Base-by-base conservation (phyloP, 2,329 filamentous ascomycete genomes). In the Bipolaris cookei region DNA sequence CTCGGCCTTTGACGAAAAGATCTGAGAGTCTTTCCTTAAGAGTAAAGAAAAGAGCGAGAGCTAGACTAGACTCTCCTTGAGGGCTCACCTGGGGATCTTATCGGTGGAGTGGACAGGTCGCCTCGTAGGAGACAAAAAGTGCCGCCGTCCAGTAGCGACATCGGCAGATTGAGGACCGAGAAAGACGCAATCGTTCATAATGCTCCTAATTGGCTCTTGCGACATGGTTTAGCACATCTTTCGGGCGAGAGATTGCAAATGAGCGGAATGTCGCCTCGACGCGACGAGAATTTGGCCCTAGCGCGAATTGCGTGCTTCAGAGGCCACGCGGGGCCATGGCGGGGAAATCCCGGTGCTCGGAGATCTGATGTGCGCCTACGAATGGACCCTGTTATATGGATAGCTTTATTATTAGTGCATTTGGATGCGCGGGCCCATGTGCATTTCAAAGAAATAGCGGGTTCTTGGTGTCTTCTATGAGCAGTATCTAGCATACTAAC, bases 131-230 rank as follows among this genome's bases (percentile, higher is more conserved):
- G 59, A 46, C 30, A 62, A 65, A 65, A 63, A 58, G 53, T 62
- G 54, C 61, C 53, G 54, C 50, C 41, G 39, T 56, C 54, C 54
- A 62, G 28, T 46, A 53, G 69, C 71, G 70, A 70, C 61, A 68
- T 69, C 69, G 69, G 68, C 66, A 64, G 52, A 68, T 58, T 51
- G 63, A 54, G 52, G 54, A 59, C 69, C 70, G 69, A 70, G 62
- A 61, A 64, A 68, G 61, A 63, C 58, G 62, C 54, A 55, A 66
- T 57, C 59, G 52, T 56, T 54, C 50, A 35, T 32, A 37, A 35
- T 37, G 30, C 54, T 50, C 67, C 68, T 72, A 69, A 74, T 74
- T 74, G 71, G 71, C 59, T 50, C 62, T 49, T 54, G 50, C n/a
- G 8, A 38, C 56, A 43, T 61, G 45, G 56, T 56, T 28, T 28